These are phyloP conservation scores for Penicillium ucsense DNA, from an alignment of 495 filamentous ascomycete species.

Conservation along the genomic window DNA sequence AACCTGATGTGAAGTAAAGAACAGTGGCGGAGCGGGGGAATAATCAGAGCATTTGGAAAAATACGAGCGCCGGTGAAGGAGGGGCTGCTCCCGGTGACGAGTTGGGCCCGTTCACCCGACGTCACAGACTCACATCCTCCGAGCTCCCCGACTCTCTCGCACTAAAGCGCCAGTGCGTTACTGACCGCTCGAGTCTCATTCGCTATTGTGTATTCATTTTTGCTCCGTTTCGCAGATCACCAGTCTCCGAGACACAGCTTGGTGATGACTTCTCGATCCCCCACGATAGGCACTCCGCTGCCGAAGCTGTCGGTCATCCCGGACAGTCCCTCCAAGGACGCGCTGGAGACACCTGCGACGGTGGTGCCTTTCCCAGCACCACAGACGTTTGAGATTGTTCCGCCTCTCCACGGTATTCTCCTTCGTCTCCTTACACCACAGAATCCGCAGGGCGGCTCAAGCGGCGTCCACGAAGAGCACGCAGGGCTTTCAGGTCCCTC, in stretches of 20 bases:
- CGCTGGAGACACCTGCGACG: slow-evolving; percentile 41
- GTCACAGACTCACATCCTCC: slow-evolving; percentile 10
- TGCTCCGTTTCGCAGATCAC: slow-evolving; percentile 1
- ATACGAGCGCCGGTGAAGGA: slow-evolving; percentile 25
- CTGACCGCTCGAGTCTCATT: too few relatives aligned
- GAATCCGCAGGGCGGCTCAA: slow-evolving; percentile 6
- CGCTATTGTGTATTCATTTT: too few relatives aligned
- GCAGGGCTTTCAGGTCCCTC: slow-evolving; percentile 15
- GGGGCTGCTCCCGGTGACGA: slow-evolving; percentile 34
- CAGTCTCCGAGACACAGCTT: slow-evolving; percentile 3
- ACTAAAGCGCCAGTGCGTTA: too few relatives aligned
- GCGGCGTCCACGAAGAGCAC: slow-evolving; percentile 15
- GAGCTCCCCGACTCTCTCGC: slow-evolving; percentile 22
- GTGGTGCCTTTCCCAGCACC: slow-evolving; percentile 39
- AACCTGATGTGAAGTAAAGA: slow-evolving; percentile 13
- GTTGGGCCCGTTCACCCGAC: slow-evolving; percentile 25
- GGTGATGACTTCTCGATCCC: slow-evolving; percentile 31
- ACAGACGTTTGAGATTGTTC: slow-evolving; percentile 71
- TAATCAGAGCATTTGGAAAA: slow-evolving; percentile 10
- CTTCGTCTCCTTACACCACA: slow-evolving; percentile 51
- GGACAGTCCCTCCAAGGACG: slow-evolving; percentile 28
- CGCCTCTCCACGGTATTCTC: slow-evolving; percentile 69
- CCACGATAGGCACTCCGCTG: slow-evolving; percentile 27
- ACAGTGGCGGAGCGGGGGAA: slow-evolving; percentile 12
- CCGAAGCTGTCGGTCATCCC: slow-evolving; percentile 33